Conservation (phyloP, 805 yeast genomes). For the Candida mattraensis region DNA sequence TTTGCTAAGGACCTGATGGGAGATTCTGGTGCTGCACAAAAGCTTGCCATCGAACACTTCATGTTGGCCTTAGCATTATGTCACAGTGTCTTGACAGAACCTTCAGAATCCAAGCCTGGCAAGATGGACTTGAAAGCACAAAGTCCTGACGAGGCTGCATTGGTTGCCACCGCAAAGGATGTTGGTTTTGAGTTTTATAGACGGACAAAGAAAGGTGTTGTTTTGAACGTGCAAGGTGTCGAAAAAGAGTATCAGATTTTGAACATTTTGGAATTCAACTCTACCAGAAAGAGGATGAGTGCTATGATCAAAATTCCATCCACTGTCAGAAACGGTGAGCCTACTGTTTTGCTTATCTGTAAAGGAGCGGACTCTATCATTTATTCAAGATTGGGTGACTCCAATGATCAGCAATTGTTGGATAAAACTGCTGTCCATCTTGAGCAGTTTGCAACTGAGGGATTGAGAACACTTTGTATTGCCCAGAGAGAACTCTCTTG, state of each 20-base stretch:
- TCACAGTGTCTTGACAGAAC: constrained; percentile 75
- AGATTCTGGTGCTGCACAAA: constrained; percentile 49
- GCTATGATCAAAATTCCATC: constrained; percentile 71
- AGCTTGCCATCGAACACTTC: constrained; percentile 64
- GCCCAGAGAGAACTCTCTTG: constrained; percentile 68
- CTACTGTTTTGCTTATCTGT: constrained; percentile 66
- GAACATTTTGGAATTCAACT: constrained; percentile 74
- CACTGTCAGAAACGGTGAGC: constrained; percentile 42
- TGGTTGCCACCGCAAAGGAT: constrained; percentile 79
- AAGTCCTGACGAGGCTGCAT: constrained; percentile 86
- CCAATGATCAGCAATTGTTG: constrained; percentile 44
- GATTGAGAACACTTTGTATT: constrained; percentile 77
- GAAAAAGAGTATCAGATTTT: constrained; percentile 69
- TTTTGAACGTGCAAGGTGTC: constrained; percentile 68
- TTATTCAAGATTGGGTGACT: constrained; percentile 57
- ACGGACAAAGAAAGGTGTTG: constrained; percentile 65
- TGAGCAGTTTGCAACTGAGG: constrained; percentile 80
- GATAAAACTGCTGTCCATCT: constrained; percentile 70
- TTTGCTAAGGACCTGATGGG: constrained; percentile 65
- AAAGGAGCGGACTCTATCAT: constrained; percentile 87
- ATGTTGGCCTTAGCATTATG: constrained; percentile 76
- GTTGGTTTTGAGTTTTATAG: constrained; percentile 68
- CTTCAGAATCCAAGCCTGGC: constrained; percentile 57
- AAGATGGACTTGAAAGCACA: constrained; percentile 67
- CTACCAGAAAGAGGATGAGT: constrained; percentile 87